These are phyloP conservation scores for Globisporangium viniferum DNA, from an alignment of 352 stramenopile genomes.

Conservation along the genomic window DNA sequence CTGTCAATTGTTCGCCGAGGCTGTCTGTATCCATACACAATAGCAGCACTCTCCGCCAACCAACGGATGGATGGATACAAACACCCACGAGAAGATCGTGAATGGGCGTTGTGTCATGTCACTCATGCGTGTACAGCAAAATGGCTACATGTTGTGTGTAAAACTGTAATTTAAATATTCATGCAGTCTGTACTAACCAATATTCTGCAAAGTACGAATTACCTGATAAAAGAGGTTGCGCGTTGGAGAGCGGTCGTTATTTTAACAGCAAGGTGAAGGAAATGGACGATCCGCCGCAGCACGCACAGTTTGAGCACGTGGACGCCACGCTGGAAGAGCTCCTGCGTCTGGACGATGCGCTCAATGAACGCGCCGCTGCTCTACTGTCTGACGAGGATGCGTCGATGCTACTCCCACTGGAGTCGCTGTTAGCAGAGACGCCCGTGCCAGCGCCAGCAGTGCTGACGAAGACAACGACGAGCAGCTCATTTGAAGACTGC, in stretches of 20 bases:
- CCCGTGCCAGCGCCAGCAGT: neutral
- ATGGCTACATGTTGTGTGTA: neutral
- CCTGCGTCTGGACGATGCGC: neutral
- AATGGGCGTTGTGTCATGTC: neutral
- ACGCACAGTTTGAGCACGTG: neutral
- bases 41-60: too few relatives aligned
- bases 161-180: neutral
- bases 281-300: neutral
- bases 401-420: neutral
- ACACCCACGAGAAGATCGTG: neutral
- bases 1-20: too few relatives aligned
- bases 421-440: neutral
- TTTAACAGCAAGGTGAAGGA: too few relatives aligned
- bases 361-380: neutral
- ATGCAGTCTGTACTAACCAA: neutral
- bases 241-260: too few relatives aligned
- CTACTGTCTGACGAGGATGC: neutral
- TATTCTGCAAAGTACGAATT: neutral
- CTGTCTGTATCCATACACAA: too few relatives aligned
- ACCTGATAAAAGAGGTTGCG: too few relatives aligned
- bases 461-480: neutral
- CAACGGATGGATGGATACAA: too few relatives aligned
- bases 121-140: neutral
- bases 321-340: constrained; percentile 6
- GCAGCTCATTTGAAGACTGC: neutral